Evolutionary conservation across 306 rosid species (phyloP), one percentile per base, ranked within the genome.

Genomic region (Spatholobus suberectus): DNA sequence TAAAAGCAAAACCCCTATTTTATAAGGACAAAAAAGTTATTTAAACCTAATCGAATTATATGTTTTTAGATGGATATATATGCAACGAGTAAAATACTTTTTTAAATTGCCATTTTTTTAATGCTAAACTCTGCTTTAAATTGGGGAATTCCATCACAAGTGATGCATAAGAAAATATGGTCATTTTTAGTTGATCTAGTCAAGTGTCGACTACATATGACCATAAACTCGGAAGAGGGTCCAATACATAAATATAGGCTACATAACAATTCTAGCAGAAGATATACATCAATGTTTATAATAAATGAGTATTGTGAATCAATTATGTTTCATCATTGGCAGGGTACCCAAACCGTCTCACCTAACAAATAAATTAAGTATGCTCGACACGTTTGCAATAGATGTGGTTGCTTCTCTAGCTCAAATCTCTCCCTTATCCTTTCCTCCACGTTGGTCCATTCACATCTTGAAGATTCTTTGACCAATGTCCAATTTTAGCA

Each of bases 401-500:
- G 74, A 81, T 82, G 77, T 74, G 54, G 70, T 18, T 5, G 23
- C 81, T 32, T 80, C 54, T 35, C 34, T 24, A 44, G 24, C 35
- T 47, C 8, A 74, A 83, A 37, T 38, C 65, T 38, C 58, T 32
- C 26, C 47, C 74, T 47, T 77, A 71, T 83, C 83, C 75, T 21
- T 46, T 46, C 43, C 49, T 47, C 68, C 51, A 49, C 26, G 29
- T 49, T 49, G 76, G 76, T 5, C 70, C 77, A 73, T 78, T 81
- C 73, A 51, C 81, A 59, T 70, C 83, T 77, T 37, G 11, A 32
- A 72, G 34, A 85, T 73, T 65, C 35, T 44, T 72, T 85, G 88
- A 85, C 83, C 84, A 66, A 2, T 52, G 11, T 63, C 70, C 43
- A 23, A 70, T 43, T 67, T 74, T 11, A 54, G 70, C 84, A 77